A percentile compares a stretch with the other conserved stretches of the same genome.
These are phyloP conservation scores for Quercus cerris DNA, from an alignment of 306 rosid species.

Conservation along the genomic window DNA sequence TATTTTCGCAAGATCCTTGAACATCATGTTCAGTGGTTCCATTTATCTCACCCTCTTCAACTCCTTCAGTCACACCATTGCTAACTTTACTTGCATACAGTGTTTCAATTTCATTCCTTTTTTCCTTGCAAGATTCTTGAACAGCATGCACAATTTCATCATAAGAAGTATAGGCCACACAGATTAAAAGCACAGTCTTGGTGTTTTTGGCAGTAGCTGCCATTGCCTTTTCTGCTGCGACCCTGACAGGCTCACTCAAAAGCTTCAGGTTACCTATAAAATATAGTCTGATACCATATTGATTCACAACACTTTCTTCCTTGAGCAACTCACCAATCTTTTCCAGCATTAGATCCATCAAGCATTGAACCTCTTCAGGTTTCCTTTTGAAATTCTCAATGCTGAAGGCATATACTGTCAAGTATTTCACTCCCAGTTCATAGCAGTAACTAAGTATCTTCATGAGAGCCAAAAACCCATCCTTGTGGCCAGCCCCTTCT, in stretches of 20 bases:
- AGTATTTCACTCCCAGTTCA: conserved; percentile 70
- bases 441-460: conserved; percentile 57
- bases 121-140: conserved; percentile 53
- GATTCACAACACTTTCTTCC: conserved; percentile 43
- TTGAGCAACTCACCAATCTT: conserved; percentile 61
- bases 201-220: conserved; percentile 55
- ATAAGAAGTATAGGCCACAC: conserved; percentile 65
- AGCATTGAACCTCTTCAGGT: conserved; percentile 51
- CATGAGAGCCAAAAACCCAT: conserved; percentile 56
- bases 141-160: conserved; percentile 67
- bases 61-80: conserved; percentile 25
- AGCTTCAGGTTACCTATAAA: conserved; percentile 67
- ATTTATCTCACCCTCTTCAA: conserved; percentile 19
- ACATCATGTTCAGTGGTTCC: conserved; percentile 16
- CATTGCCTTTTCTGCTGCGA: conserved; percentile 66
- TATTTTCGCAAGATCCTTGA: conserved; percentile 25
- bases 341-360: conserved; percentile 74
- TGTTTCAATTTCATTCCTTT: conserved; percentile 39
- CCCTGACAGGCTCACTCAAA: conserved; percentile 49
- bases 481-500: conserved; percentile 59
- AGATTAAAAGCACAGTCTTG: conserved; percentile 46
- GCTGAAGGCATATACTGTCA: conserved; percentile 81
- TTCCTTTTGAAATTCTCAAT: conserved; percentile 67
- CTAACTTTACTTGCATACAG: conserved; percentile 16
- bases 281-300: conserved; percentile 54